These are phyloP conservation scores for Lactarius psammicola DNA, from an alignment of 768 basidiomycete species.

Conservation along the genomic window DNA sequence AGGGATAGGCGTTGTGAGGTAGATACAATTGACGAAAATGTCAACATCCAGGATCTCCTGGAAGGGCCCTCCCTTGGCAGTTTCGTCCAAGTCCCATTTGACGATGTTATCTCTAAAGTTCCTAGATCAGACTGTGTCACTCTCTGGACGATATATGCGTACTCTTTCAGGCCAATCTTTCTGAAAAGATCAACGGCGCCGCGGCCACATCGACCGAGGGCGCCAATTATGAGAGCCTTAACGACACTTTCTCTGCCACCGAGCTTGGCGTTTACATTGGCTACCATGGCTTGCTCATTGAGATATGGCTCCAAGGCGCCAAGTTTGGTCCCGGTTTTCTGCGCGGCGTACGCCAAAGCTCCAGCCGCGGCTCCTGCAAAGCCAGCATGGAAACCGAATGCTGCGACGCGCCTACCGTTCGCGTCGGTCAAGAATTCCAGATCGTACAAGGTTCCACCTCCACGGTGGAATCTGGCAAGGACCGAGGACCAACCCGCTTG, in stretches of 20 bases:
- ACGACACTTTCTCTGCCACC: slow-evolving; percentile 69
- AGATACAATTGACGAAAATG: slow-evolving; percentile 99
- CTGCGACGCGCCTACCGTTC: slow-evolving; percentile 86
- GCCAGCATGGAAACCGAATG: slow-evolving; percentile 97
- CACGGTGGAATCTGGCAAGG: slow-evolving; percentile 80
- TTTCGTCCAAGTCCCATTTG: slow-evolving; percentile 98
- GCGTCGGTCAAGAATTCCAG: slow-evolving; percentile 91
- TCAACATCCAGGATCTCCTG: slow-evolving; percentile 93
- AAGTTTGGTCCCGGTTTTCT: slow-evolving; percentile 56
- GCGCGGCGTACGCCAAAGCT: slow-evolving; percentile 74
- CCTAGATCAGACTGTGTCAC: neutral
- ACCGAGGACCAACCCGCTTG: slow-evolving; percentile 91
- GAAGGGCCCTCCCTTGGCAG: slow-evolving; percentile 95
- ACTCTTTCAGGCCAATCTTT: slow-evolving; percentile 96
- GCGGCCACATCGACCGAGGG: slow-evolving; percentile 89
- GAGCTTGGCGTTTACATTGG: slow-evolving; percentile 61
- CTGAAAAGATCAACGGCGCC: slow-evolving; percentile 95
- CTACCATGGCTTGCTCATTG: slow-evolving; percentile 84
- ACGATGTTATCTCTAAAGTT: slow-evolving; percentile 76
- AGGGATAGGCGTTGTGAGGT: slow-evolving; percentile 82
- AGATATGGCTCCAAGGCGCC: slow-evolving; percentile 75
- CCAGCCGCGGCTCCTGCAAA: slow-evolving; percentile 97
- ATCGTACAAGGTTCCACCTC: slow-evolving; percentile 87
- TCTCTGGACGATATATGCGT: slow-evolving; percentile 36
- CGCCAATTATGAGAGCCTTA: slow-evolving; percentile 92